phyloP scores from a whole-genome alignment of 805 yeast genomes.

The Candida khao-thaluensis region DNA sequence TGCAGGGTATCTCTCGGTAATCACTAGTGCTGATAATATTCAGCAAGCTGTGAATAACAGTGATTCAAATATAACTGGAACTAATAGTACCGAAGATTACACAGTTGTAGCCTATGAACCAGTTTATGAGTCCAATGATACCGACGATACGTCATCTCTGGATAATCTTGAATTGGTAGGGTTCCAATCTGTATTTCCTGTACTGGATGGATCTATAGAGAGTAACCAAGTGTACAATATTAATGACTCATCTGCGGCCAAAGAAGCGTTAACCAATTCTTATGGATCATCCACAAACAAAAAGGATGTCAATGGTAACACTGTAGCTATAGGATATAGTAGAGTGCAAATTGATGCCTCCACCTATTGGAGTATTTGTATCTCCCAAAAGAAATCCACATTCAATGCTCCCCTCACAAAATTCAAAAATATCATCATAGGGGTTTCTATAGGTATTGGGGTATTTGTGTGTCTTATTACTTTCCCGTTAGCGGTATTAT shows the following conservation, averaged over 20 bases:
- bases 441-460: slow-evolving; percentile 77
- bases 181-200: slow-evolving; percentile 35
- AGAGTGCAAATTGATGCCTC: slow-evolving; percentile 30
- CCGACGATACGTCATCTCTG: slow-evolving; percentile 36
- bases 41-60: slow-evolving; percentile 28
- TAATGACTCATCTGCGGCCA: slow-evolving; percentile 25
- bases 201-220: slow-evolving; percentile 11
- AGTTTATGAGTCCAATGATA: slow-evolving; percentile 25
- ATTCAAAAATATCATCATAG: slow-evolving; percentile 67
- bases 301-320: slow-evolving; percentile 20
- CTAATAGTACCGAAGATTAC: slow-evolving; percentile 22
- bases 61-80: slow-evolving; percentile 7
- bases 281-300: slow-evolving; percentile 32
- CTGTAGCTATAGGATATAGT: slow-evolving; percentile 37
- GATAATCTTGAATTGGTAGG: slow-evolving; percentile 46
- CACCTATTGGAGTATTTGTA: slow-evolving; percentile 66
- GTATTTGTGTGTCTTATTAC: slow-evolving; percentile 72
- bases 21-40: slow-evolving; percentile 34
- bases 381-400: slow-evolving; percentile 58
- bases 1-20: slow-evolving; percentile 68
- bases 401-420: slow-evolving; percentile 64
- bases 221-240: slow-evolving; percentile 27
- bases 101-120: slow-evolving; percentile 33
- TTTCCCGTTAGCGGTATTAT: slow-evolving; percentile 79
- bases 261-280: slow-evolving; percentile 23